Evolutionary conservation across 1,139 yeast species (phyloP).

Genomic region (Protomyces lactucae-debilis): DNA sequence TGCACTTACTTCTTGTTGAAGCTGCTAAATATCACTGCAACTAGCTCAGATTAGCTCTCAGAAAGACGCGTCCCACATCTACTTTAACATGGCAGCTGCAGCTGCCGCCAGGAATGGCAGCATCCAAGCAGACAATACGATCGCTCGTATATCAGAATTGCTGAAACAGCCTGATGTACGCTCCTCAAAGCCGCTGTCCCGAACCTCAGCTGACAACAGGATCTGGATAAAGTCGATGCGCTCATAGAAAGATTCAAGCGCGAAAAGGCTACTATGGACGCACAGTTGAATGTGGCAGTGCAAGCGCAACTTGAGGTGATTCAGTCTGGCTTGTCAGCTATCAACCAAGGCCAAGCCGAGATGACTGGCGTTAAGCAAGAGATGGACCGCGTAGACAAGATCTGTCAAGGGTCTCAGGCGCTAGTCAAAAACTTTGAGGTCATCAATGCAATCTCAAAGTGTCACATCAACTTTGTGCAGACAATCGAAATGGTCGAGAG

Average conservation of each 20-base stretch:
- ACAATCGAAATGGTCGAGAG: slow-evolving; percentile 63
- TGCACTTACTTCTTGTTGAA: too few species aligned
- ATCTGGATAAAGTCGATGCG: slow-evolving; percentile 52
- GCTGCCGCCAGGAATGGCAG: not conserved
- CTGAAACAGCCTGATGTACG: slow-evolving; percentile 37
- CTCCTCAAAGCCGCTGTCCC: not conserved
- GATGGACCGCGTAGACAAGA: slow-evolving; percentile 35
- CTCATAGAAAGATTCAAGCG: slow-evolving; percentile 58
- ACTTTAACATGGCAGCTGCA: not conserved
- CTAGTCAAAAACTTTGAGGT: slow-evolving; percentile 51
- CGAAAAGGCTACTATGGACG: slow-evolving; percentile 69
- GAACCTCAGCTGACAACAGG: slow-evolving; percentile 36
- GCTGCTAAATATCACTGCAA: too few species aligned
- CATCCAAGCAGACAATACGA: not conserved
- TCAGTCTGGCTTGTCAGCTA: slow-evolving; percentile 40
- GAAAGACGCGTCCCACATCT: too few species aligned
- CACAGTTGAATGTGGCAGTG: slow-evolving; percentile 61
- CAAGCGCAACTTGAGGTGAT: slow-evolving; percentile 56
- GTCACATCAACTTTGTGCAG: slow-evolving; percentile 67
- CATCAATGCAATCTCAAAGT: slow-evolving; percentile 53
- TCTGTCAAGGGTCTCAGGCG: slow-evolving; percentile 37
- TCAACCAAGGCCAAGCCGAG: slow-evolving; percentile 37
- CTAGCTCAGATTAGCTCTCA: too few species aligned
- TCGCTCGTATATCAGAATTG: slow-evolving; percentile 34
- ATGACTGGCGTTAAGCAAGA: slow-evolving; percentile 38